Evolutionary conservation across 371 early-diverging fungal species (phyloP), one percentile per base, ranked within the genome.

Genomic region (Nosema muscidifuracis): DNA sequence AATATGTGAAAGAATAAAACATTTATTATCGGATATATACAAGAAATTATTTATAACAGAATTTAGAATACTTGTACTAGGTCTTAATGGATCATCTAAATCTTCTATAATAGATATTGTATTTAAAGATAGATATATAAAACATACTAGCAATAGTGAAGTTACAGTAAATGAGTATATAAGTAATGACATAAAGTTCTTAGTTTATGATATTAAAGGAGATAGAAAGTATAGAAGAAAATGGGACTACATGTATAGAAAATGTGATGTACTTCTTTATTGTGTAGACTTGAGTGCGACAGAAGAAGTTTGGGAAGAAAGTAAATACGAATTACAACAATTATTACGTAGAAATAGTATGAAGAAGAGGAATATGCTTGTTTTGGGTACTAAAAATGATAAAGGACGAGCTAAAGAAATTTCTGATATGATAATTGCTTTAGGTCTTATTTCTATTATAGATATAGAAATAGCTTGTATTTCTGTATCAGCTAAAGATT

Each of bases 301-400:
- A 34, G 66, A 57, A 18, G 60, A 67, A 40, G 28, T 31, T 1
- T 70, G 61, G 38, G 55, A 3, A 34, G 30, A 47, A 33, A 62
- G 74, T 33, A 79, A 71, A 62, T 51, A 70, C 12, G 72, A 74
- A 56, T 55, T 81, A 20, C 24, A 44, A n/a, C 38, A 50, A 2
- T 34, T 81, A 15, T 42, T 81, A 9, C 58, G 75, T 43, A 71
- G 76, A 70, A 81, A 79, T 65, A 71, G 66, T 43, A 42, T 71
- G 44, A 66, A 24, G 0, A 75, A 67, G 30, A 71, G 55, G 50
- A 73, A 65, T 31, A 55, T 81, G 18, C 86, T 97, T 57, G 92
- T 97, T 33, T 86, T 96, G 28, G 97, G 94, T n/a, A 95, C 95
- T 82, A 96, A 97, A 86, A 95, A 94, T 78, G 97, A 97, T 83